Evolutionary conservation across 345 rosid species (phyloP).

Genomic region (Geranium rotundifolium): DNA sequence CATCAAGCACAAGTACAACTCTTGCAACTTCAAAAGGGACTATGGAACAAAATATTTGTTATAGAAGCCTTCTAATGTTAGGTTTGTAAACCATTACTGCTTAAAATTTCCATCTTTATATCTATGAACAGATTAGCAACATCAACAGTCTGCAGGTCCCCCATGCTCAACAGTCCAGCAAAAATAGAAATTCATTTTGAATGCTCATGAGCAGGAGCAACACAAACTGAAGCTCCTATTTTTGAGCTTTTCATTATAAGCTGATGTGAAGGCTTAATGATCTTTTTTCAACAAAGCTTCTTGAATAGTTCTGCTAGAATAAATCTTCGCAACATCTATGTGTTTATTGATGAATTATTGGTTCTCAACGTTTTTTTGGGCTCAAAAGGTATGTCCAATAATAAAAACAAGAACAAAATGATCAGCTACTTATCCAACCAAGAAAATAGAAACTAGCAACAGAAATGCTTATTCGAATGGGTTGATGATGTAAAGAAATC

Average conservation of each 20-base stretch:
- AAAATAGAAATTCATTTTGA: background rate
- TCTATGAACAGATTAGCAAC: too few relatives aligned
- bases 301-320: background rate
- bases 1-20: too few relatives aligned
- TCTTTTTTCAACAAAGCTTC: background rate
- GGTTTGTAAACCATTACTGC: too few relatives aligned
- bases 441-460: background rate
- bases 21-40: too few relatives aligned
- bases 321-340: background rate
- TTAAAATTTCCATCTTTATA: too few relatives aligned
- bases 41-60: too few relatives aligned
- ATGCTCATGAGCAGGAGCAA: background rate
- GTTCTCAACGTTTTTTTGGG: background rate
- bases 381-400: background rate
- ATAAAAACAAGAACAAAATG: background rate
- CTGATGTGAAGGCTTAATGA: background rate
- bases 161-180: background rate
- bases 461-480: background rate
- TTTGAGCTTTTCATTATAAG: background rate
- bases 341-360: background rate
- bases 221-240: background rate
- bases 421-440: background rate
- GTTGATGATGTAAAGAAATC: background rate
- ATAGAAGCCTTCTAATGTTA: too few relatives aligned
- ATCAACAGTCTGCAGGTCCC: too few relatives aligned